These are phyloP conservation scores for Limnomonas spitsbergensis DNA, from an alignment of 139 green algal species.

Conservation along the genomic window DNA sequence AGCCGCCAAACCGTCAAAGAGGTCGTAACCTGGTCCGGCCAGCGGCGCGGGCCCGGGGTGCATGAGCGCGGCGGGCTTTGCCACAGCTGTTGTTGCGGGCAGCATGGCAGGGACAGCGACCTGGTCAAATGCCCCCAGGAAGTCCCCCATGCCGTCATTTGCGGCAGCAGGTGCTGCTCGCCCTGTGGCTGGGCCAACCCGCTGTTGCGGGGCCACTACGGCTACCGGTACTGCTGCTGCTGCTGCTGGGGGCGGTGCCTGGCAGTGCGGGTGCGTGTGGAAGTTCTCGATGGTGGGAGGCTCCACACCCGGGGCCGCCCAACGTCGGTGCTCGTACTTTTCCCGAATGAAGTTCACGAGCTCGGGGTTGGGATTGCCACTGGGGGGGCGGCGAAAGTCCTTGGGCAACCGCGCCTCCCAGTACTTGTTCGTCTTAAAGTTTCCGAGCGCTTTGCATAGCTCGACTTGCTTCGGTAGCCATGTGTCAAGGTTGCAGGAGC, in stretches of 20 bases:
- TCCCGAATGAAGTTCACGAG: constrained; percentile 77
- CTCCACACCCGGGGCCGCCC: constrained; percentile 46
- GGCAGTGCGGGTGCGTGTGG: constrained; percentile 57
- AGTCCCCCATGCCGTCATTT: neutral
- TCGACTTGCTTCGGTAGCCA: constrained; percentile 91
- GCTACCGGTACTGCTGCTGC: too few relatives aligned
- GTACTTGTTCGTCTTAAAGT: constrained; percentile 69
- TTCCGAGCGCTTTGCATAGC: constrained; percentile 80
- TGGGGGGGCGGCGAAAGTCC: constrained; percentile 66
- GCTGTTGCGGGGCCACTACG: neutral
- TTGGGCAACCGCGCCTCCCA: constrained; percentile 80
- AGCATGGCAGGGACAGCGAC: neutral
- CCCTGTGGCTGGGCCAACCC: neutral
- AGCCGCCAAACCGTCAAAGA: neutral
- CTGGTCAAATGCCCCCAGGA: neutral
- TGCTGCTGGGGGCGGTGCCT: too few relatives aligned
- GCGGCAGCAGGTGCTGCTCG: neutral
- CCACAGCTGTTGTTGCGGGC: neutral
- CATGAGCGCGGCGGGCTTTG: neutral
- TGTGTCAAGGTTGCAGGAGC: constrained; percentile 83
- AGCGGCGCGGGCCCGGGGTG: too few relatives aligned
- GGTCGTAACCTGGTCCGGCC: neutral
- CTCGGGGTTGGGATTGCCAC: constrained; percentile 61
- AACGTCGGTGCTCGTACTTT: constrained; percentile 71
- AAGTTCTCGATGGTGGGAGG: constrained; percentile 82